Base-by-base conservation (phyloP, 2,329 filamentous ascomycete species). In the Emydomyces testavorans region DNA sequence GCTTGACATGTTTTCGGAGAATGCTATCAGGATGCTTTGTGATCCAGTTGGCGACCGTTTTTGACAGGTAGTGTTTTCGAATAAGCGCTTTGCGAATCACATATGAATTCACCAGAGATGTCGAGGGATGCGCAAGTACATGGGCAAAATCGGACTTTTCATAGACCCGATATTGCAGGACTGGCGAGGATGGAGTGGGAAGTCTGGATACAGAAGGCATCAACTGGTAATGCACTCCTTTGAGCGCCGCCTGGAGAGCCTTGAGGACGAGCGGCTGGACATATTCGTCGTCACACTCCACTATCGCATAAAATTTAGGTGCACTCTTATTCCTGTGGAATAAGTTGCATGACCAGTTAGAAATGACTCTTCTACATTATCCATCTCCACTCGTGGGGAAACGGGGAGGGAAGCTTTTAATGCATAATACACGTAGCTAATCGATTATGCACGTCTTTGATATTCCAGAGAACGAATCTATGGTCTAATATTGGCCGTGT, bases 1-100 rank as follows among this genome's bases (percentile, higher is more conserved):
- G 77, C 62, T 86, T 85, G 47, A 94, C 78, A 59, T 92, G 83
- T 1, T 70, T 68, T 50, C 70, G 74, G 10, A 98, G 71, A 4
- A 81, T 65, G 7, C 81, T 86, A 0, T 73, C 65, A 0, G 90
- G 87, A 57, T 92, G 75, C 65, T 98, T 98, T 32, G 82, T 79
- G 4, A 85, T 71, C 87, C 89, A 96, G 61, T 85, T 82, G 39
- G 84, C 77, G 18, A 94, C 78, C 0, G 89, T 95, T 16, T 81
- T 79, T 2, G 83, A 82, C 2, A 98, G 76, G 62, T 92, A 96
- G 64, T 98, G 92, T 66, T 98, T 98, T 50, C 92, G 79, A 58
- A 96, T 96, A 16, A 98, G 73, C 0, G 92, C 92, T 71, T 96
- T 96, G 59, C 92, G 84, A 62, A 96, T 93, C 61, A 95, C 77